A percentile compares a stretch with the other conserved stretches of the same genome.
Evolutionary conservation across 169 alveolate genomes (phyloP).

Genomic region (Eimeria zaria): DNA sequence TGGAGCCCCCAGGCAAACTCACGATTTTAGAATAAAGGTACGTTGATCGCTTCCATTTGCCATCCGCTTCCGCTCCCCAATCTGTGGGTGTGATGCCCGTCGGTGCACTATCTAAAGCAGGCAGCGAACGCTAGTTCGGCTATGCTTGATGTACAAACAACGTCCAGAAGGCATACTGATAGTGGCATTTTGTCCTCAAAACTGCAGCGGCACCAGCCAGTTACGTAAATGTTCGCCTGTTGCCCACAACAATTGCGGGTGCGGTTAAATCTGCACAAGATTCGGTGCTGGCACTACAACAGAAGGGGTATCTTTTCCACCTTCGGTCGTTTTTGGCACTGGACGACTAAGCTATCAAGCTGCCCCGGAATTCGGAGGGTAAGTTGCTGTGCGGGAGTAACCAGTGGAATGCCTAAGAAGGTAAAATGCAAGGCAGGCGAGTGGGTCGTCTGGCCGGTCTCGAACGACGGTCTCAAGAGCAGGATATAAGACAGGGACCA

Average conservation of each 20-base stretch:
- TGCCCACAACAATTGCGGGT: background rate
- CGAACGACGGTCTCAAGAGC: slow-evolving; percentile 58
- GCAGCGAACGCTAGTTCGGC: background rate
- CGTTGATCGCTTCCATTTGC: background rate
- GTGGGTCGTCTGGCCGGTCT: slow-evolving; percentile 84
- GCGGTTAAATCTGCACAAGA: background rate
- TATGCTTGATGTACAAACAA: background rate
- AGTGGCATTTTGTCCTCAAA: background rate
- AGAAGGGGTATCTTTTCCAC: background rate
- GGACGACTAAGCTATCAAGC: background rate
- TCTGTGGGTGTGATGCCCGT: background rate
- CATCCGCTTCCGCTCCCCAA: background rate
- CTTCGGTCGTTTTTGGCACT: background rate
- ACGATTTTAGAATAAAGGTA: background rate
- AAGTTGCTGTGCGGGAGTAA: slow-evolving; percentile 39
- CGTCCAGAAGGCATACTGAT: background rate
- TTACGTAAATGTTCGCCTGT: background rate
- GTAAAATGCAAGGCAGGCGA: slow-evolving; percentile 76
- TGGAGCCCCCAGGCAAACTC: background rate
- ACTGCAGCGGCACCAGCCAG: background rate
- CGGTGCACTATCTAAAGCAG: background rate
- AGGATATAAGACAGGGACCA: slow-evolving; percentile 79
- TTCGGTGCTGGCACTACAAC: background rate
- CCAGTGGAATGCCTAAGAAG: slow-evolving; percentile 77
- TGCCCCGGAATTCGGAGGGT: background rate